phyloP scores from a whole-genome alignment of 139 green algal genomes.

The Edaphochlamys debaryana region DNA sequence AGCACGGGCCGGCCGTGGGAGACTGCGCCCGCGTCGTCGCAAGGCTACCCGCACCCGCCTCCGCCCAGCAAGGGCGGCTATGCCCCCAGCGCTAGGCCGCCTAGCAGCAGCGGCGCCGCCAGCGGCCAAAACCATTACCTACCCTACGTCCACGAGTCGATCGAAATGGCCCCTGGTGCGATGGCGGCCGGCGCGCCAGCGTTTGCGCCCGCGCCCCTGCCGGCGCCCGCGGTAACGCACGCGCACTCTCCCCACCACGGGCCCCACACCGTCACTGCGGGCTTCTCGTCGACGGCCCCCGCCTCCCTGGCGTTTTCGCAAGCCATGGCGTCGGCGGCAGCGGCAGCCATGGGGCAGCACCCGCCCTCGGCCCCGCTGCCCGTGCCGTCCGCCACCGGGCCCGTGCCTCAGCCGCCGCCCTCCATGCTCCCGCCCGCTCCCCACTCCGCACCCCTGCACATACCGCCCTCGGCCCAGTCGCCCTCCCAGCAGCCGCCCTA shows the following conservation, averaged over 20 bases:
- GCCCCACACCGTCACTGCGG: neutral
- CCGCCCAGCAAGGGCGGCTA: too few relatives aligned
- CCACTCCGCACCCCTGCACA: constrained; percentile 16
- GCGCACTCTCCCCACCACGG: neutral
- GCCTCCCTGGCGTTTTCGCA: neutral
- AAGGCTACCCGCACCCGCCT: too few relatives aligned
- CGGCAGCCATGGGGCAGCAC: neutral
- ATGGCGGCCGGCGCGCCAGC: too few relatives aligned
- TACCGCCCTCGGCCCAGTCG: neutral
- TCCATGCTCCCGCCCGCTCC: neutral
- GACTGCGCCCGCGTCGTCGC: too few relatives aligned
- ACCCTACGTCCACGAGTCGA: neutral
- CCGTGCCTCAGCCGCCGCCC: neutral
- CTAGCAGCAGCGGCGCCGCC: neutral
- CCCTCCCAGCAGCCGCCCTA: neutral
- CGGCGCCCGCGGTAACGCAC: neutral
- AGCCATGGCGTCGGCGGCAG: neutral
- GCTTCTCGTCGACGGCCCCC: neutral
- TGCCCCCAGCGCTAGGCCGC: too few relatives aligned
- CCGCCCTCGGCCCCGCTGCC: neutral
- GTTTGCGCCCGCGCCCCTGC: neutral
- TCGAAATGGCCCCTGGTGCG: too few relatives aligned
- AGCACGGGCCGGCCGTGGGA: neutral
- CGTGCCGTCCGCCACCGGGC: neutral
- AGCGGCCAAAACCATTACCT: constrained; percentile 2